Evolutionary conservation across 495 filamentous ascomycete genomes (phyloP), one percentile per base, ranked within the genome.

Genomic region (Hyaloscypha bicolor): DNA sequence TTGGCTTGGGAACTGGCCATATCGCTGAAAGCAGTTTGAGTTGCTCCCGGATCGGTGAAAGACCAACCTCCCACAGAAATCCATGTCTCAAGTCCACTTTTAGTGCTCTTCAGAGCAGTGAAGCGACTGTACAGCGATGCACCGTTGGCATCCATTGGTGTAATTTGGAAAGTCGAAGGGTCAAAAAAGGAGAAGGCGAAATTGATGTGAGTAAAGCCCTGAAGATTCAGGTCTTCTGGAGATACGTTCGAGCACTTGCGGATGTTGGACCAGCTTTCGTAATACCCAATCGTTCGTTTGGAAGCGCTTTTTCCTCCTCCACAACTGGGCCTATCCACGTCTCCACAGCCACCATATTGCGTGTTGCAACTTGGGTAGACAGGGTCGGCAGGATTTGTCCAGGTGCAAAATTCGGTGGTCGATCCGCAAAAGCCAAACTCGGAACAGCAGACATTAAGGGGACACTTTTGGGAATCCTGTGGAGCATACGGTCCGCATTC

Each of bases 1-100:
- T 75, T 76, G 0, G 14, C 57, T 3, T 52, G 6, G 2, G 71
- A 73, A n/a, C 37, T 62, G 0, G 66, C 70, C 35, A 81, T 68
- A 16, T 78, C 55, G 30, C 68, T 60, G 22, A 53, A 53, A 4
- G 22, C 51, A 4, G 5, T 4, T n/a, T 25, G 19, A 6, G 19
- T 25, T n/a, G 51, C 6, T 5, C 33, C 33, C 4, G 33, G 33
- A 37, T 37, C 33, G 9, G 33, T 37, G 33, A 37, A 37, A 55
- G 33, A n/a, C 64, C 64, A 66, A 11, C 64, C 64, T 29, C 56
- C 62, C 3, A 65, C 22, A 42, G 29, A 21, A 9, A 65, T 48
- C n/a, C 33, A 59, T 5, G 35, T 35, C 55, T 66, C 6, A 4
- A 66, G 25, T 22, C n/a, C 33, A 29, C 30, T 9, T 4, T 60